A percentile compares a stretch with the other conserved stretches of the same genome.
phyloP scores from a whole-genome alignment of 2,329 filamentous ascomycete species.

The Didymella pomorum region DNA sequence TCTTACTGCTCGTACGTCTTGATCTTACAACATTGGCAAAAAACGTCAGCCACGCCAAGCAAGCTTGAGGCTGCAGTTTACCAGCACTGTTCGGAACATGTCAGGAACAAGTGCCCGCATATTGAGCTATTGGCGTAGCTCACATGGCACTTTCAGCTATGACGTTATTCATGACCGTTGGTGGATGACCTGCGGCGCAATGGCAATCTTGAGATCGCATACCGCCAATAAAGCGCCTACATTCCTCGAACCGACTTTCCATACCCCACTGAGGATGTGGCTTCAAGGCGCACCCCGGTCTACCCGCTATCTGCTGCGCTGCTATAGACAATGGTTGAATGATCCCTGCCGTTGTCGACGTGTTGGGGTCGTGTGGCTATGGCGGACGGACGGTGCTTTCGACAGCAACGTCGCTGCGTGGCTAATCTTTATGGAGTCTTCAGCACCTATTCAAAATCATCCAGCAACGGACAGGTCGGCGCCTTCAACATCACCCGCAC shows the following conservation, averaged over 20 bases:
- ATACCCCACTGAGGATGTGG: constrained; percentile 3
- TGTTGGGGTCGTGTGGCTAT: constrained; percentile 9
- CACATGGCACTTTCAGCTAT: constrained; percentile 11
- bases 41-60: constrained; percentile 19
- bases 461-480: not conserved
- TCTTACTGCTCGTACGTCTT: constrained; percentile 1
- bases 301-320: not conserved
- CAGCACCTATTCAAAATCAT: constrained; percentile 8
- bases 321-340: not conserved
- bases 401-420: constrained; percentile 5
- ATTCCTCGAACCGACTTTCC: not conserved
- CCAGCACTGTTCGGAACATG: constrained; percentile 7
- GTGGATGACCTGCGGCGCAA: constrained; percentile 6
- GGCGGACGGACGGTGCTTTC: constrained; percentile 9
- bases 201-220: constrained; percentile 3
- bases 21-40: constrained; percentile 9
- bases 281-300: not conserved
- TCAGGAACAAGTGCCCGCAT: constrained; percentile 12
- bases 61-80: constrained; percentile 6
- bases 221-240: constrained; percentile 1
- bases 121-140: not conserved
- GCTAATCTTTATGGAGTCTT: constrained; percentile 12
- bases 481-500: constrained; percentile 7
- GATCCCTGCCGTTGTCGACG: constrained; percentile 9
- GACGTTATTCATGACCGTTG: constrained; percentile 8